Conservation (phyloP, 1,284 basidiomycete genomes). For the Athelia psychrophila region DNA sequence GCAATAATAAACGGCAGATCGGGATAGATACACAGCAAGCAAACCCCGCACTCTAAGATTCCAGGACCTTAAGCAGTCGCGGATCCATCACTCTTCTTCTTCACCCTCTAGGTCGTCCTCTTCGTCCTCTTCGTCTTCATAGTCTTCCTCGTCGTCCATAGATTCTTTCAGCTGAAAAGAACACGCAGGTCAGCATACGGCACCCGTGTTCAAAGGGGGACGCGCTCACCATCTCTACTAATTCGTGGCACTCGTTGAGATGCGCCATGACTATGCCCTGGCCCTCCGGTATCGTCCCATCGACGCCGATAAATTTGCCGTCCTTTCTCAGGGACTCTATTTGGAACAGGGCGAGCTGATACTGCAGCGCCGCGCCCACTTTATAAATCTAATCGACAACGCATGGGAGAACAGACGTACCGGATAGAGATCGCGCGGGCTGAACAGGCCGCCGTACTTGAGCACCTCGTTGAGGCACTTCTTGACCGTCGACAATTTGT, state of each 20-base stretch:
- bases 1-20: too few species aligned
- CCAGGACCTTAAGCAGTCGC: too few species aligned
- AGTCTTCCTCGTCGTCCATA: conserved; percentile 69
- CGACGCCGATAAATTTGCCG: conserved; percentile 86
- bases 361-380: conserved; percentile 41
- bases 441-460: conserved; percentile 96
- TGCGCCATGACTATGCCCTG: conserved; percentile 97
- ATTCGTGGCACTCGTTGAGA: conserved; percentile 94
- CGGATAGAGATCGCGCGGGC: conserved; percentile 94
- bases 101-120: conserved; percentile 41
- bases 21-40: too few species aligned
- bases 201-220: too few species aligned
- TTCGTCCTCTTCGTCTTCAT: conserved; percentile 50
- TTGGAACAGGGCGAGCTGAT: conserved; percentile 94
- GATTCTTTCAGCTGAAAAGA: conserved; percentile 66
- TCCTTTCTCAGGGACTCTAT: conserved; percentile 93
- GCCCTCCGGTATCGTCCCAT: conserved; percentile 89
- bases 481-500: conserved; percentile 91
- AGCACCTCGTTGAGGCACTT: conserved; percentile 97
- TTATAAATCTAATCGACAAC: conserved; percentile 1
- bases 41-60: too few species aligned
- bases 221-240: conserved; percentile 88
- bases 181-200: not conserved
- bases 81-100: conserved; percentile 3
- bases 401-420: conserved; percentile 39